phyloP scores from a whole-genome alignment of 441 rosid genomes.

The Arabidopsis lyrata region DNA sequence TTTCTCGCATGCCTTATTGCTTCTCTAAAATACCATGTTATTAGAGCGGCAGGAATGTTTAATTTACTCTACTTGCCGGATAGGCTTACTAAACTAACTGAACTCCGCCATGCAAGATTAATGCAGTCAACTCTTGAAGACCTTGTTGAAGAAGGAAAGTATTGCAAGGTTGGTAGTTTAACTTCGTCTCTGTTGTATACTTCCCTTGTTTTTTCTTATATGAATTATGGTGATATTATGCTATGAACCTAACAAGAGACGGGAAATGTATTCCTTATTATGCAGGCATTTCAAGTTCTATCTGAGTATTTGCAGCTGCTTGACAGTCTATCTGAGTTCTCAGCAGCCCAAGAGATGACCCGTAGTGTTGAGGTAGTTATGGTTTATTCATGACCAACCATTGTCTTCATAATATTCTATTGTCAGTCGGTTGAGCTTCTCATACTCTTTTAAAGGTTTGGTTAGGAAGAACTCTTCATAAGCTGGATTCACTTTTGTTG shows the following conservation, averaged over 20 bases:
- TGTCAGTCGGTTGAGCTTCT: constrained; percentile 37
- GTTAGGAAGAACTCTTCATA: constrained; percentile 97
- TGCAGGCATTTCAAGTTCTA: constrained; percentile 96
- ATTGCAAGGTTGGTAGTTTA: constrained; percentile 75
- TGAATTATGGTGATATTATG: constrained; percentile 20
- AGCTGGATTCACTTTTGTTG: constrained; percentile 89
- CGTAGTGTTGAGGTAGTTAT: constrained; percentile 91
- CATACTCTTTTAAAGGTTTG: constrained; percentile 71
- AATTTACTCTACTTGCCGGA: too few species aligned
- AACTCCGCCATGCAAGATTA: too few species aligned
- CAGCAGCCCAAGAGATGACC: constrained; percentile 94
- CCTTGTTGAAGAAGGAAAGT: constrained; percentile 90
- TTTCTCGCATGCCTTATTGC: too few species aligned
- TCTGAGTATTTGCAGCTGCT: constrained; percentile 96
- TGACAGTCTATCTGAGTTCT: too few species aligned
- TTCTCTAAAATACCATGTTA: too few species aligned
- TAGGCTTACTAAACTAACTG: too few species aligned
- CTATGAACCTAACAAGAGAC: constrained; percentile 28
- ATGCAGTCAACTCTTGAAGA: constrained; percentile 80
- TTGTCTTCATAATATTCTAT: constrained; percentile 20
- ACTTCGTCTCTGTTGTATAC: constrained; percentile 20
- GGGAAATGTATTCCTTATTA: constrained; percentile 34
- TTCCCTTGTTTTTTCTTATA: constrained; percentile 1
- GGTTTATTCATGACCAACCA: constrained; percentile 23
- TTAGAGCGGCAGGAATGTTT: too few species aligned